Conservation (phyloP, 2,329 filamentous ascomycete species). For the Neofusicoccum umdonicola region DNA sequence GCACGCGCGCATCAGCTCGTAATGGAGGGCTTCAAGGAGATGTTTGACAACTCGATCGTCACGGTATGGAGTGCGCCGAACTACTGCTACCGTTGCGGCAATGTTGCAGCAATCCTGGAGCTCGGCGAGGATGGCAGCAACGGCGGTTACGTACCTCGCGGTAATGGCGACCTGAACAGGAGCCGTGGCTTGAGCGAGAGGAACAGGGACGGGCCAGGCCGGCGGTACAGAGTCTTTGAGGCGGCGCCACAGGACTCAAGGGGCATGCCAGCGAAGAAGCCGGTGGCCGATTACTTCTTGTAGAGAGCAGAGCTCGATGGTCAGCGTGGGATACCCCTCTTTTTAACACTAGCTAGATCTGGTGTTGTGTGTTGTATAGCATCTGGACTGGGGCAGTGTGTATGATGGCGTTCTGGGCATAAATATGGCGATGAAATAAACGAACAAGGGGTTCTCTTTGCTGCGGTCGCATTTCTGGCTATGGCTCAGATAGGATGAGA, state of each 20-base stretch:
- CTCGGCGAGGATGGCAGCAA: conserved; percentile 74
- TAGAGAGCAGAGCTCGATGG: conserved; percentile 23
- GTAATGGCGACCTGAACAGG: conserved; percentile 66
- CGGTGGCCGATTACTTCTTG: conserved; percentile 94
- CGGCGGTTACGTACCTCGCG: conserved; percentile 47
- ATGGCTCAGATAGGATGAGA: not conserved
- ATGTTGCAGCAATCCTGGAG: conserved; percentile 85
- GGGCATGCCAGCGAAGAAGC: conserved; percentile 99
- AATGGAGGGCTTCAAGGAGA: conserved; percentile 99
- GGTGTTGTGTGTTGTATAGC: conserved; percentile 4
- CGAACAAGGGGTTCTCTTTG: not conserved
- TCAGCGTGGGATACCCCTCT: conserved; percentile 7
- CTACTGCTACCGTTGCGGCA: conserved; percentile 56
- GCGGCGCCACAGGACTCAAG: conserved; percentile 92
- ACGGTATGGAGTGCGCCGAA: conserved; percentile 93
- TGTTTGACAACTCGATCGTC: conserved; percentile 94
- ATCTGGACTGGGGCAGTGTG: not conserved
- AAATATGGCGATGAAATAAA: conserved; percentile 3
- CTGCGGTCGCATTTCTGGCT: not conserved
- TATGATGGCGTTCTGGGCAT: conserved; percentile 7
- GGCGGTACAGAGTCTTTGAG: conserved; percentile 92
- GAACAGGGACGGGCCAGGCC: conserved; percentile 67
- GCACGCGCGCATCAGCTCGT: conserved; percentile 95
- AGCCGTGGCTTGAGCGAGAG: conserved; percentile 39
- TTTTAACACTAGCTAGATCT: not conserved